A percentile compares a stretch with the other conserved stretches of the same genome.
Evolutionary conservation across 225 moss, liverwort and hornwort species (phyloP).

Genomic region (Physcomitrium patens): DNA sequence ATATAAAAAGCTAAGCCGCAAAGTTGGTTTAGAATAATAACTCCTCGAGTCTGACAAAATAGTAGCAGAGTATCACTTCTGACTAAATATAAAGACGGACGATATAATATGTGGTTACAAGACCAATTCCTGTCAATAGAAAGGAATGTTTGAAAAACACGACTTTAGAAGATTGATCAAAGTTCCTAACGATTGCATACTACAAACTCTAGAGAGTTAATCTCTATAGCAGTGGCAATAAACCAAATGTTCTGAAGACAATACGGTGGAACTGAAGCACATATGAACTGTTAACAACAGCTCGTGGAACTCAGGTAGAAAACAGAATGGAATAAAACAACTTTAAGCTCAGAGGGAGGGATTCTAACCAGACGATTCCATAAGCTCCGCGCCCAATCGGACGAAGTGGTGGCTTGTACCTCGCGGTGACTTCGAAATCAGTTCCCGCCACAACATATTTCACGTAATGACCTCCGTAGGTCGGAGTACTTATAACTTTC

Average conservation of each 20-base stretch:
- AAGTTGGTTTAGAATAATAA: background rate
- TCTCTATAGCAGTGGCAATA: background rate
- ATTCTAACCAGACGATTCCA: conserved; percentile 86
- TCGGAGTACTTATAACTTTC: conserved; percentile 72
- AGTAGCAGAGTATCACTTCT: background rate
- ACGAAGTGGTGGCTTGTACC: conserved; percentile 81
- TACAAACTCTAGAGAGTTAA: conserved; percentile 1
- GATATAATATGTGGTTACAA: background rate
- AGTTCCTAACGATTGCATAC: background rate
- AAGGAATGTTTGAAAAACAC: conserved; percentile 4
- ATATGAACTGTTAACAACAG: background rate
- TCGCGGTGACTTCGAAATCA: conserved; percentile 79
- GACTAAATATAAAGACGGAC: background rate
- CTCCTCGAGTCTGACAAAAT: background rate
- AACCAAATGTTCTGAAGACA: background rate
- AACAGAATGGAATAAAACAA: background rate
- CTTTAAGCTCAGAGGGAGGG: background rate
- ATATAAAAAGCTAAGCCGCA: conserved; percentile 7
- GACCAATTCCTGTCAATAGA: background rate
- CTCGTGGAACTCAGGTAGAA: background rate
- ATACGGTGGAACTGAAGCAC: background rate
- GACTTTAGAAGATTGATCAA: background rate
- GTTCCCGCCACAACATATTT: conserved; percentile 80
- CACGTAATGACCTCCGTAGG: conserved; percentile 75
- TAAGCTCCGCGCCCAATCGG: conserved; percentile 93